phyloP scores from a whole-genome alignment of 352 stramenopile genomes.

The Peronospora belbahrii region DNA sequence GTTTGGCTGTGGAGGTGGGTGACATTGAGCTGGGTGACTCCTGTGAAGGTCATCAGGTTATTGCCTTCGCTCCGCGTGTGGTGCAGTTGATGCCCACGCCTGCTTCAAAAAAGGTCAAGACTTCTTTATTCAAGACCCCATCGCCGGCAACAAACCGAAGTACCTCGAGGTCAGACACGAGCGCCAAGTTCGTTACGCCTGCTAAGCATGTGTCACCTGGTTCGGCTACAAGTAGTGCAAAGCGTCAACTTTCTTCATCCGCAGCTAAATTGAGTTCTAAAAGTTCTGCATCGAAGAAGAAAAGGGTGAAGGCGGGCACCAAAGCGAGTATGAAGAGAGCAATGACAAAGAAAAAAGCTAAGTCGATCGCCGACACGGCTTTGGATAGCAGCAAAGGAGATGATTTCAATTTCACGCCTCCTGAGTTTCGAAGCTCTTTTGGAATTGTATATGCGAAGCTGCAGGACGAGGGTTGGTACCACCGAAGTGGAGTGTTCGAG shows the following conservation, averaged over 20 bases:
- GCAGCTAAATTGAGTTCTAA: conserved; percentile 11
- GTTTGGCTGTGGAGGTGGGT: conserved; percentile 40
- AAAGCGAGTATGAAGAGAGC: conserved; percentile 27
- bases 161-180: conserved; percentile 7
- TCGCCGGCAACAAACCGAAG: conserved; percentile 31
- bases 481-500: conserved; percentile 52
- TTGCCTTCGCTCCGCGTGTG: conserved; percentile 37
- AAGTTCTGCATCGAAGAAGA: conserved; percentile 19
- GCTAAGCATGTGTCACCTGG: conserved; percentile 16
- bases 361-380: conserved; percentile 1
- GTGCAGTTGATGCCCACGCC: conserved; percentile 8
- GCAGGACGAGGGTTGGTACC: conserved; percentile 50
- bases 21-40: conserved; percentile 61
- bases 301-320: conserved; percentile 23
- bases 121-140: conserved; percentile 31
- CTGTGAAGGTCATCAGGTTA: conserved; percentile 47
- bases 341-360: conserved; percentile 20
- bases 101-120: conserved; percentile 24
- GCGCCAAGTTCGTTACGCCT: conserved; percentile 20
- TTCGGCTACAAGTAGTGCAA: conserved; percentile 10
- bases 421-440: conserved; percentile 65
- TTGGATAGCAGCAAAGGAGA: conserved; percentile 16
- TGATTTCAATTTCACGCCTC: conserved; percentile 38
- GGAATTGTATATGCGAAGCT: conserved; percentile 56
- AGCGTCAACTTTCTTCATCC: conserved; percentile 27